These are phyloP conservation scores for Diplodia scrobiculata DNA, from an alignment of 2,329 filamentous ascomycete species.

Conservation along the genomic window DNA sequence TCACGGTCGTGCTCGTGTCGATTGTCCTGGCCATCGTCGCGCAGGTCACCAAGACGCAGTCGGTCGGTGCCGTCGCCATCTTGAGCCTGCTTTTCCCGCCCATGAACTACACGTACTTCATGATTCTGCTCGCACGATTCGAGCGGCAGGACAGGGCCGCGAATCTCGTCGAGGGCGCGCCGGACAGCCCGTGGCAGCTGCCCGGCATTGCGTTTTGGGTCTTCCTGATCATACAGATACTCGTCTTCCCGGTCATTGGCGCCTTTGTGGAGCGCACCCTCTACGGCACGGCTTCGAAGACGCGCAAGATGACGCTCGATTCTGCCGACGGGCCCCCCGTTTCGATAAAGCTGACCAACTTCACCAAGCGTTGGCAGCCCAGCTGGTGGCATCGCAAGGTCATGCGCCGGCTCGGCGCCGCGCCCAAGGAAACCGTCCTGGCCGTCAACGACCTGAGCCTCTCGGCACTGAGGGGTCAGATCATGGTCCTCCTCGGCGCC, in stretches of 20 bases:
- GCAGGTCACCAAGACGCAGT: constrained; percentile 68
- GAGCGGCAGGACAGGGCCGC: constrained; percentile 64
- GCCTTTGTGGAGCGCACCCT: constrained; percentile 71
- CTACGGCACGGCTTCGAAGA: constrained; percentile 70
- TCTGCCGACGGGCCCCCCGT: constrained; percentile 31
- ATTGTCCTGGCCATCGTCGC: constrained; percentile 79
- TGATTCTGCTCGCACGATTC: constrained; percentile 74
- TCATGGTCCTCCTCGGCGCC: constrained; percentile 81
- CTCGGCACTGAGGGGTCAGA: constrained; percentile 73
- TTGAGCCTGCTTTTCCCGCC: constrained; percentile 79
- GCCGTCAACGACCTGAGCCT: constrained; percentile 76
- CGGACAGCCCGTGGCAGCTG: constrained; percentile 60
- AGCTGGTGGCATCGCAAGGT: constrained; percentile 59
- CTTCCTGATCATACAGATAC: constrained; percentile 74
- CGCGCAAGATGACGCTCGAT: constrained; percentile 48
- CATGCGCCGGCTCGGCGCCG: constrained; percentile 51
- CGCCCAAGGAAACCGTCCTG: constrained; percentile 64
- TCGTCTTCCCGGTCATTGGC: constrained; percentile 75
- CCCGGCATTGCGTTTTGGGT: constrained; percentile 77
- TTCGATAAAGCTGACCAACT: constrained; percentile 66
- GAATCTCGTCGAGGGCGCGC: constrained; percentile 64
- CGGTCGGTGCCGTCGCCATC: constrained; percentile 65
- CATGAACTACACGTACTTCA: constrained; percentile 85
- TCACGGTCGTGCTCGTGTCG: constrained; percentile 70
- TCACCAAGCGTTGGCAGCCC: constrained; percentile 77